Conservation (phyloP, 768 basidiomycete species). For the Rhodotorula diobovata region DNA sequence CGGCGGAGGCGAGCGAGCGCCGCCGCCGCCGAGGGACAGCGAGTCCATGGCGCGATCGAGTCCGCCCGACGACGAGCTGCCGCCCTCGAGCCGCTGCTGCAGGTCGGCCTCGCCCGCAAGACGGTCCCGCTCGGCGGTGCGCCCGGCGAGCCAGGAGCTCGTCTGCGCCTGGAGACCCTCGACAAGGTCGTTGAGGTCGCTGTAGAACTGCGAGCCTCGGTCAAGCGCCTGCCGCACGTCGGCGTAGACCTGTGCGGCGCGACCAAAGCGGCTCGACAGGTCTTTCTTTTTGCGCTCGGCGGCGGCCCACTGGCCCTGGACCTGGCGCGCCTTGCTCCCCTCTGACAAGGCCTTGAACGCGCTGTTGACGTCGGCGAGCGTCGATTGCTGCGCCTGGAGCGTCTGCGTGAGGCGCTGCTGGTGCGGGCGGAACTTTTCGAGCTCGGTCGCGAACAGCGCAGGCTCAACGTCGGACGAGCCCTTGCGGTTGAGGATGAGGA, state of each 20-base stretch:
- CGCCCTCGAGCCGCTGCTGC: constrained; percentile 58
- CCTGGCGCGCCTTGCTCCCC: constrained; percentile 67
- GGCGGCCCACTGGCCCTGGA: constrained; percentile 74
- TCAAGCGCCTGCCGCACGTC: constrained; percentile 74
- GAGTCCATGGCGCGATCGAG: constrained; percentile 45
- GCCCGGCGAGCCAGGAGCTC: constrained; percentile 59
- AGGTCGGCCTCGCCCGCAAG: constrained; percentile 67
- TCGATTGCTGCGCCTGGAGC: constrained; percentile 67
- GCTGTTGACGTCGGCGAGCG: constrained; percentile 68
- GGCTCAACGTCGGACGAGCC: constrained; percentile 71
- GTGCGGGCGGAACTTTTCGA: constrained; percentile 92
- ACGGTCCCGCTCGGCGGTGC: constrained; percentile 66
- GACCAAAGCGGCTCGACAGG: constrained; percentile 62
- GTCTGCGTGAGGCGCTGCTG: constrained; percentile 76
- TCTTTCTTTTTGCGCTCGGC: constrained; percentile 75
- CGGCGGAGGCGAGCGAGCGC: constrained; percentile 6
- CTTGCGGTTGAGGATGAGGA: constrained; percentile 83
- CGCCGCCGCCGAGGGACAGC: constrained; percentile 39
- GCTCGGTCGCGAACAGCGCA: constrained; percentile 80
- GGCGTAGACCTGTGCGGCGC: constrained; percentile 77
- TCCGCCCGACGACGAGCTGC: background rate
- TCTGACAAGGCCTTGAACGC: constrained; percentile 71
- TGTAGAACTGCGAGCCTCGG: constrained; percentile 85
- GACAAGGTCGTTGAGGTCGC: constrained; percentile 65
- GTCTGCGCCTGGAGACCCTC: constrained; percentile 59